Evolutionary conservation across 2,329 filamentous ascomycete genomes (phyloP).

Genomic region (Hortaea sp.): DNA sequence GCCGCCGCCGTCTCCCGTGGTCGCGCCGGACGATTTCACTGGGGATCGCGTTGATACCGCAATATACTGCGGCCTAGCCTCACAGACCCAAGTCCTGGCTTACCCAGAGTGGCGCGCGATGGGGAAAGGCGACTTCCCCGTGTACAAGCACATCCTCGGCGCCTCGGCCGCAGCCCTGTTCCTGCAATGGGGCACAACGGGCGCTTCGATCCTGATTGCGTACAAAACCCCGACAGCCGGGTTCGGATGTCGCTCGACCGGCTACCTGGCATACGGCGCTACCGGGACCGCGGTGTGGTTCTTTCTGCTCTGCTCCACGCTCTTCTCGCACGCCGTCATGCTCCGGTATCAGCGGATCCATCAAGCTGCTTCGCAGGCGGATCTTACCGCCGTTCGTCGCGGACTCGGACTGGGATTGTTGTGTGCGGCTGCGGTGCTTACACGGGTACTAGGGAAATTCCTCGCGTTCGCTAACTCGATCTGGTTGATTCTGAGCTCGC

Average conservation of each 20-base stretch:
- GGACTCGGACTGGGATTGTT: slow-evolving; percentile 4
- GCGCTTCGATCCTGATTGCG: slow-evolving; percentile 13
- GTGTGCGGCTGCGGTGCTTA: slow-evolving; percentile 11
- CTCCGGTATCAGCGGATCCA: slow-evolving; percentile 14
- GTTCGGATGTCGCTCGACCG: slow-evolving; percentile 13
- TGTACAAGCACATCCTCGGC: slow-evolving; percentile 12
- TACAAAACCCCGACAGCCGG: slow-evolving; percentile 15
- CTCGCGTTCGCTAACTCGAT: slow-evolving; percentile 14
- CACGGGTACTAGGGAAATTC: slow-evolving; percentile 12
- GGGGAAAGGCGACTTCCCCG: slow-evolving; percentile 1
- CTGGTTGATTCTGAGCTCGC: slow-evolving; percentile 12
- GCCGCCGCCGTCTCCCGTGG: background rate
- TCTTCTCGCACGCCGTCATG: slow-evolving; percentile 14
- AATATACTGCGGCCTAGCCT: slow-evolving; percentile 11
- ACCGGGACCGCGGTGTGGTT: slow-evolving; percentile 13
- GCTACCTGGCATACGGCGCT: slow-evolving; percentile 12
- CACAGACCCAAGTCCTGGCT: slow-evolving; percentile 4
- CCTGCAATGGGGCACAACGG: slow-evolving; percentile 18
- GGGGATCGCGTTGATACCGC: slow-evolving; percentile 1
- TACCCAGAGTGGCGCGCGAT: slow-evolving; percentile 16
- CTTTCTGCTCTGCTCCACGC: slow-evolving; percentile 7
- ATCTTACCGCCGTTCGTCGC: slow-evolving; percentile 5
- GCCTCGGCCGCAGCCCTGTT: slow-evolving; percentile 10
- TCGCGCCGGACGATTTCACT: background rate
- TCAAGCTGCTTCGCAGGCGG: background rate